Evolutionary conservation across 2,329 filamentous ascomycete genomes (phyloP), one percentile per base, ranked within the genome.

Genomic region (Lanzia echinophila): DNA sequence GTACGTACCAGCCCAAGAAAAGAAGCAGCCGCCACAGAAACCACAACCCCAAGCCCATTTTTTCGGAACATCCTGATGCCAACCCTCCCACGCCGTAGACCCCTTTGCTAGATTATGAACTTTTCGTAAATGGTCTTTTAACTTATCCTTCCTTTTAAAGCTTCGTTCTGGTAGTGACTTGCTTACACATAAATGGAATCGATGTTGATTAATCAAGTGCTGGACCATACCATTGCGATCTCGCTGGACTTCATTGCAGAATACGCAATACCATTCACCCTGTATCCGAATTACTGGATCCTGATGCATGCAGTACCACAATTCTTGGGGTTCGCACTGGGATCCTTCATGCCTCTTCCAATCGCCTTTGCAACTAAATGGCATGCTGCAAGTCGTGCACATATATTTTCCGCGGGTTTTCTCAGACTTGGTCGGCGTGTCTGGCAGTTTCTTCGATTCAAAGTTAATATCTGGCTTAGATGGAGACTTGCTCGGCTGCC

Each of bases 1-100:
- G 6, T 39, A 58, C 59, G 50, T 55, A 63, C 61, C 57, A 47
- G 60, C 56, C 61, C 61, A 63, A 33, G 57, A 58, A 8, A 58
- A 57, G 7, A 48, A 53, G 19, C 56, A 61, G 8, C 2, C 50
- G 4, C 59, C 61, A 52, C 61, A 62, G 39, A 58, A 63, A n/a
- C 60, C 61, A 51, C 61, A 63, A 3, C 61, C 60, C 59, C 60
- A 63, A 45, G 60, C 60, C 41, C 51, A 58, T 36, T 62, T 63
- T 38, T 52, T 55, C 39, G 45, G 53, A 11, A 41, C 47, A 19
- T 53, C 49, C 38, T 50, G 52, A 53, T 60, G 46, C 61, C 61
- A 63, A 1, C 33, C 32, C 24, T 63, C 56, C 60, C 61, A 63
- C 1, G 50, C 31, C 6, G 13, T 46, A 7, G 53, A 49, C 2